phyloP scores from a whole-genome alignment of 768 basidiomycete genomes.

The Boletus rubroflammeus region DNA sequence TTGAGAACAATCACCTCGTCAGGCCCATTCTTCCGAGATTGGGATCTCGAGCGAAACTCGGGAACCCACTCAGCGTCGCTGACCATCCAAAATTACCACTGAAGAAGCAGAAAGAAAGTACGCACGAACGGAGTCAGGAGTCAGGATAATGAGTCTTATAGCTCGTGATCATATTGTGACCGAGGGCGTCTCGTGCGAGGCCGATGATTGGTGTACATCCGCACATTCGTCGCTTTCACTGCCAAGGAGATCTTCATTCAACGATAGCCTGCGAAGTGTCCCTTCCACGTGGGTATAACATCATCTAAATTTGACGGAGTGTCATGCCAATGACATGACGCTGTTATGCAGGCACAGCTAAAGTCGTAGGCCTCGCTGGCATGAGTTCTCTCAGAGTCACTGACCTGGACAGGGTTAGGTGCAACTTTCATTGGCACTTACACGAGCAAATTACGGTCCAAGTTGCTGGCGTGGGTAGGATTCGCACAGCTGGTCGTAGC shows the following conservation, averaged over 20 bases:
- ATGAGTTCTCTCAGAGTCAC: background rate
- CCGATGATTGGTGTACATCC: slow-evolving; percentile 13
- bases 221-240: slow-evolving; percentile 21
- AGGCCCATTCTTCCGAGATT: background rate
- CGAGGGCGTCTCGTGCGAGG: slow-evolving; percentile 3
- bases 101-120: background rate
- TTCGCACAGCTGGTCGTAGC: slow-evolving; percentile 8
- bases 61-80: background rate
- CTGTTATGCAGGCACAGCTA: slow-evolving; percentile 5
- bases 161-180: background rate
- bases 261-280: background rate
- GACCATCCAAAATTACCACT: slow-evolving; percentile 13
- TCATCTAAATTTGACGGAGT: slow-evolving; percentile 1
- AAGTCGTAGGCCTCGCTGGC: background rate
- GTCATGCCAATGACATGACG: background rate
- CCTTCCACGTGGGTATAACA: background rate
- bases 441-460: background rate
- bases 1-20: slow-evolving; percentile 41
- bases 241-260: slow-evolving; percentile 3
- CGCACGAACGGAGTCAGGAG: background rate
- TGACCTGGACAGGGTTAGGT: background rate
- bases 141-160: slow-evolving; percentile 12
- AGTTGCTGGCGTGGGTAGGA: slow-evolving; percentile 12
- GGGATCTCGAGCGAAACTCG: background rate
- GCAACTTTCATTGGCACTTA: background rate